Percentiles rank a stretch among this genome's conserved stretches.
Conservation (phyloP, 2,329 filamentous ascomycete genomes). For the Alternaria metachromatica region DNA sequence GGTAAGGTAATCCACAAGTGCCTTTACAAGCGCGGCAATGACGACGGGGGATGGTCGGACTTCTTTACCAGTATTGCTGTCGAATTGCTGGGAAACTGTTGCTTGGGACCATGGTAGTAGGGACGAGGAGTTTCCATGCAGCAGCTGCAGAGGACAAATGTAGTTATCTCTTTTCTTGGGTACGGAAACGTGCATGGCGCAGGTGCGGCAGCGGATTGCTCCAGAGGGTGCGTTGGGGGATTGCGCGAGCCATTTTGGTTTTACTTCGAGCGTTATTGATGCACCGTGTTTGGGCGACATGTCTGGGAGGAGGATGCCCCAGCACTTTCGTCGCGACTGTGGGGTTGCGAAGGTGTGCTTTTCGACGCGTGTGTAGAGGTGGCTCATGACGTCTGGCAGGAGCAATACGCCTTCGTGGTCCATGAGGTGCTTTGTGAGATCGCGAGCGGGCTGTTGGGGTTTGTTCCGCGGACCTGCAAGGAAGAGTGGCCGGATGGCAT, state of each 20-base stretch:
- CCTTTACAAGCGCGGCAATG: constrained; percentile 11
- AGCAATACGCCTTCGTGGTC: constrained; percentile 26
- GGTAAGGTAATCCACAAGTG: constrained; percentile 33
- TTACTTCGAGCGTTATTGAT: constrained; percentile 50
- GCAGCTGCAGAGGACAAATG: constrained; percentile 52
- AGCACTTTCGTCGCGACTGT: constrained; percentile 2
- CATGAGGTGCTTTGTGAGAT: constrained; percentile 27
- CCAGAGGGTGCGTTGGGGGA: constrained; percentile 52
- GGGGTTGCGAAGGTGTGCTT: constrained; percentile 10
- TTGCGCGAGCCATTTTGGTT: constrained; percentile 58
- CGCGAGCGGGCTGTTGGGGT: neutral
- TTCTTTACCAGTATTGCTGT: neutral
- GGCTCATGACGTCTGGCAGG: constrained; percentile 13
- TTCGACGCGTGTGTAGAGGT: constrained; percentile 14
- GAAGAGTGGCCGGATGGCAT: constrained; percentile 40
- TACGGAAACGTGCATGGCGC: constrained; percentile 51
- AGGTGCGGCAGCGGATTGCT: constrained; percentile 55
- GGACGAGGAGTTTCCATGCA: constrained; percentile 33
- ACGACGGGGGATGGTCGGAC: neutral
- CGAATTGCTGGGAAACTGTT: constrained; percentile 19
- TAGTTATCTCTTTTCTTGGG: constrained; percentile 24
- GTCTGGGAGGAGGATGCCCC: constrained; percentile 40
- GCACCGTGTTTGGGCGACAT: constrained; percentile 33
- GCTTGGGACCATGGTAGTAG: constrained; percentile 23
- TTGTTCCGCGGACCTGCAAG: constrained; percentile 9